phyloP scores from a whole-genome alignment of 2,329 filamentous ascomycete genomes.

The Beauveria sp. region DNA sequence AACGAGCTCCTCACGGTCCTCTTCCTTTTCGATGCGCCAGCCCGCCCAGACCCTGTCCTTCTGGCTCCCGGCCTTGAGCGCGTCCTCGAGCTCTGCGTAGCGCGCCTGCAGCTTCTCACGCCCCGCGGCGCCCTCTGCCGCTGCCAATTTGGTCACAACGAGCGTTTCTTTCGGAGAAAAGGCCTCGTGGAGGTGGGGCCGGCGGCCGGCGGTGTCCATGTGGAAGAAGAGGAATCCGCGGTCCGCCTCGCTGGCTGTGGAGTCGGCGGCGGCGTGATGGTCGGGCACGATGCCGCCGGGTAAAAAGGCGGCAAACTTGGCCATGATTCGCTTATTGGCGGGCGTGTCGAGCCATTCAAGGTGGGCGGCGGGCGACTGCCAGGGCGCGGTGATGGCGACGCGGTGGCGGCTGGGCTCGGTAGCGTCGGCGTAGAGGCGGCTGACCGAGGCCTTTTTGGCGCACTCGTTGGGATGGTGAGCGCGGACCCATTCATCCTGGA shows the following conservation, averaged over 20 bases:
- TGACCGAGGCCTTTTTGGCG: slow-evolving; percentile 25
- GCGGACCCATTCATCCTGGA: slow-evolving; percentile 34
- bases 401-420: slow-evolving; percentile 25
- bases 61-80: slow-evolving; percentile 22
- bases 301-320: slow-evolving; percentile 26
- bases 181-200: slow-evolving; percentile 18
- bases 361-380: slow-evolving; percentile 35
- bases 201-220: slow-evolving; percentile 25
- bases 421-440: slow-evolving; percentile 27
- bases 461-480: slow-evolving; percentile 28
- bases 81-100: slow-evolving; percentile 26
- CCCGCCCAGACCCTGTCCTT: slow-evolving; percentile 29
- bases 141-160: slow-evolving; percentile 27
- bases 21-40: slow-evolving; percentile 34
- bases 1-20: slow-evolving; percentile 29
- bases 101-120: slow-evolving; percentile 26
- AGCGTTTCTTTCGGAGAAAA: slow-evolving; percentile 22
- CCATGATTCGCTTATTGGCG: slow-evolving; percentile 31
- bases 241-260: slow-evolving; percentile 9
- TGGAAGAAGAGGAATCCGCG: slow-evolving; percentile 33
- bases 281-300: slow-evolving; percentile 11
- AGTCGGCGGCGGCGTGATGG: slow-evolving; percentile 27
- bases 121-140: slow-evolving; percentile 23
- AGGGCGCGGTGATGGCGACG: slow-evolving; percentile 37
- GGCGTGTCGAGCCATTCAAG: slow-evolving; percentile 34